Conservation (phyloP, 2,329 filamentous ascomycete species). For the Plenodomus tracheiphilus region DNA sequence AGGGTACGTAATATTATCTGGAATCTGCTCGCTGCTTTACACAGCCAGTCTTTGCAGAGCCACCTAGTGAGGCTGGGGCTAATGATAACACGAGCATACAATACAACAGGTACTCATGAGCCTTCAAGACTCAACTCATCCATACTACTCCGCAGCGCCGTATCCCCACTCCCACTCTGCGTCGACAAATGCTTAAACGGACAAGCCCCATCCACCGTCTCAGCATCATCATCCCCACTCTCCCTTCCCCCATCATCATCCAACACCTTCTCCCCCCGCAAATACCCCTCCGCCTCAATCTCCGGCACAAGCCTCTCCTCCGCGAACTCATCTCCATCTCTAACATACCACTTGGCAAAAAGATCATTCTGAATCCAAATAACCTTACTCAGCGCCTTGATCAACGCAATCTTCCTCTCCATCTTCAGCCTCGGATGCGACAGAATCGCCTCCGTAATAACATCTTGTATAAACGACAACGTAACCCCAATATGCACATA, state of each 20-base stretch:
- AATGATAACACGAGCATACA: too few relatives aligned
- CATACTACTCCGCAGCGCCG: conserved; percentile 8
- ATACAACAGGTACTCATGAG: conserved; percentile 6
- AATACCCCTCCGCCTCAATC: conserved; percentile 42
- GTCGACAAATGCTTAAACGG: conserved; percentile 36
- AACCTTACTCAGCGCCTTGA: conserved; percentile 77
- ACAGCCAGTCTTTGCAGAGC: too few relatives aligned
- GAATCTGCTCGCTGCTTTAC: not conserved
- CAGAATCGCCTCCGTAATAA: conserved; percentile 75
- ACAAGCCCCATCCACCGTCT: conserved; percentile 26
- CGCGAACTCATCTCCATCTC: conserved; percentile 65
- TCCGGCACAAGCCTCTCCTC: conserved; percentile 48
- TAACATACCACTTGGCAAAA: conserved; percentile 80
- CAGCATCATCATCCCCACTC: conserved; percentile 32
- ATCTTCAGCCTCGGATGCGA: conserved; percentile 69
- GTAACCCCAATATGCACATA: conserved; percentile 77
- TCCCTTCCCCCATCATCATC: conserved; percentile 35
- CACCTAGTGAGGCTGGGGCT: too few relatives aligned
- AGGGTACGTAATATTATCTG: not conserved
- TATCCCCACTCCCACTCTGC: conserved; percentile 5
- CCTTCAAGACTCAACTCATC: conserved; percentile 14
- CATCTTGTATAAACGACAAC: conserved; percentile 75
- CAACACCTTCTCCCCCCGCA: conserved; percentile 41
- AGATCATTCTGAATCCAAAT: conserved; percentile 89
- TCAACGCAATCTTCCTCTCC: conserved; percentile 69